Evolutionary conservation across 768 basidiomycete genomes (phyloP), one percentile per base, ranked within the genome.

Genomic region (Mycena galericulata): DNA sequence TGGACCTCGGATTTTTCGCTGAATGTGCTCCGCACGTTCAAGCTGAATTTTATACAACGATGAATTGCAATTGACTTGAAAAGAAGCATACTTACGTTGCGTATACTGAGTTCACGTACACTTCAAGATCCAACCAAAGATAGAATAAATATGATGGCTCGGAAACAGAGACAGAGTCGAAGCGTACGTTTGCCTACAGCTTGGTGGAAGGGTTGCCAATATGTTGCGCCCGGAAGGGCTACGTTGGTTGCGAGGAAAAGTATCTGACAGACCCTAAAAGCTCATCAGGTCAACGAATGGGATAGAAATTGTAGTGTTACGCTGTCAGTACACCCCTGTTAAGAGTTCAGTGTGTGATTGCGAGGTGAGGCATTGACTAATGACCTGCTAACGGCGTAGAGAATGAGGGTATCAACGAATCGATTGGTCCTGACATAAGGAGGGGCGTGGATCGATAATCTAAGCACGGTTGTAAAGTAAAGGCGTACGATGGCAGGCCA

Each of bases 371-470:
- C n/a, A n/a, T n/a, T n/a, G n/a, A n/a, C n/a, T n/a, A n/a, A n/a
- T n/a, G n/a, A n/a, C n/a, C n/a, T n/a, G n/a, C n/a, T n/a, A n/a
- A 67, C 53, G 15, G 69, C 36, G 49, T 70, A 70, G 27, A 70
- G 22, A 34, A 70, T 67, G 3, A 70, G 22, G 18, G 22, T 70
- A 34, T 70, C 69, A 22, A 70, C 58, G 27, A 70, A 51, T 36
- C 46, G 47, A 12, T 55, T 54, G 17, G 65, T 70, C 11, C 69
- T 66, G 20, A n/a, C n/a, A n/a, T n/a, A n/a, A n/a, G n/a, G n/a
- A 7, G 34, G 34, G 34, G 14, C 24, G 22, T n/a, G 5, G 14
- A 36, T 24, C 3, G 20, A 41, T 29, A n/a, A 27, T 4, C 22
- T 30, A 18, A n/a, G 18, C 14, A 6, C 18, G 4, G 14, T 27